phyloP scores from a whole-genome alignment of 805 yeast genomes.

The Naumovozyma dairenensis region DNA sequence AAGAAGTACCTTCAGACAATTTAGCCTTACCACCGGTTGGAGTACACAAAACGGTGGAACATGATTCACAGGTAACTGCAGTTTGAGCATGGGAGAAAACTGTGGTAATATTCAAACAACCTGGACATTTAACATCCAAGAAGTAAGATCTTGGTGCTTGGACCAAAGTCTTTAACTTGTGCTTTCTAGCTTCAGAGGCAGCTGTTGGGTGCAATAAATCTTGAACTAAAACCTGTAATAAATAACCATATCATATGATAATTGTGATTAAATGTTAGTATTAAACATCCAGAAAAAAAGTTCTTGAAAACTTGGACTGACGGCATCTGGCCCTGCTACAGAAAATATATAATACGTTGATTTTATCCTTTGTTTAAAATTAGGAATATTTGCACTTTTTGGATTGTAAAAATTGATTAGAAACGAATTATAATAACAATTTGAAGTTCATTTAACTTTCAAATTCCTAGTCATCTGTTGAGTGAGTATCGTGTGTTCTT shows the following conservation, averaged over 20 bases:
- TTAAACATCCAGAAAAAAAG: too few species aligned
- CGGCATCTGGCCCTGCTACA: too few species aligned
- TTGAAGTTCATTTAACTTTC: too few species aligned
- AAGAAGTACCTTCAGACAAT: conserved; percentile 98
- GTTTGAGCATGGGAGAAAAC: conserved; percentile 99
- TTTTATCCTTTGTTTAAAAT: too few species aligned
- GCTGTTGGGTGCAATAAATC: conserved; percentile 98
- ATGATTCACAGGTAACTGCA: conserved; percentile 97
- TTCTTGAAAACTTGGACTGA: too few species aligned
- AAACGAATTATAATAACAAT: too few species aligned
- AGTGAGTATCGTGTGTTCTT: too few species aligned
- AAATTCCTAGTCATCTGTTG: too few species aligned
- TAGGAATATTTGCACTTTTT: too few species aligned
- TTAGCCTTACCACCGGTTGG: conserved; percentile 99
- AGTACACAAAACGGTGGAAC: conserved; percentile 96
- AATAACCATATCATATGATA: conserved; percentile 3
- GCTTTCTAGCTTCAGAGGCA: conserved; percentile 91
- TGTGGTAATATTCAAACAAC: conserved; percentile 97
- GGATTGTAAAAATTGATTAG: too few species aligned
- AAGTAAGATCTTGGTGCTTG: conserved; percentile 98
- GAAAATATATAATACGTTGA: too few species aligned
- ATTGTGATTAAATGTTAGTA: too few species aligned
- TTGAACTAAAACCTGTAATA: conserved; percentile 84
- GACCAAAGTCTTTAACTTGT: conserved; percentile 95
- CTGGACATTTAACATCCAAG: conserved; percentile 99